Percentiles rank a stretch among this genome's conserved stretches.
Conservation (phyloP, 768 basidiomycete genomes). For the Chlorophyllum brunneum region DNA sequence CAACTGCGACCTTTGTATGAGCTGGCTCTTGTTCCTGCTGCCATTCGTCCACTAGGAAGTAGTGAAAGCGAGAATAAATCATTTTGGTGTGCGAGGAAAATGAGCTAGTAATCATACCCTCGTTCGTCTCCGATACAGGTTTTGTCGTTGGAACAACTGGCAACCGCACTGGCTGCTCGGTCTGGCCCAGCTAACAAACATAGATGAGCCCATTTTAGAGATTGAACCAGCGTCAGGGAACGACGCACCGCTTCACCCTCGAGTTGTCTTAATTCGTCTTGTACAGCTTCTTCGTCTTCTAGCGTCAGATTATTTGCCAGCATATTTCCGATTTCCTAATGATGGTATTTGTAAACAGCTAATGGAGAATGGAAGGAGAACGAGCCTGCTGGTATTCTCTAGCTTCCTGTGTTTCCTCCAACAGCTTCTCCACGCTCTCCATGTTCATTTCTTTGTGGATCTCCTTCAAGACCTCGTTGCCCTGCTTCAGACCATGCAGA, state of each 20-base stretch:
- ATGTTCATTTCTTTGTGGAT: slow-evolving; percentile 92
- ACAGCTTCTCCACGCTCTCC: slow-evolving; percentile 88
- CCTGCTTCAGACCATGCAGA: slow-evolving; percentile 88
- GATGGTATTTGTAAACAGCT: background rate
- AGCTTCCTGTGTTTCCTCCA: slow-evolving; percentile 92
- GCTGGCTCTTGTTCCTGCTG: slow-evolving; percentile 15
- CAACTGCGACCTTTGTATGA: slow-evolving; percentile 27
- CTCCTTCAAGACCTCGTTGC: slow-evolving; percentile 89
- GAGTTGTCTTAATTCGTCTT: slow-evolving; percentile 71
- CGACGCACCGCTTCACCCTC: slow-evolving; percentile 58
- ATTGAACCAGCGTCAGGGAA: background rate
- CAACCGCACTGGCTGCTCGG: slow-evolving; percentile 32
- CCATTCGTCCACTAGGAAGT: no score
- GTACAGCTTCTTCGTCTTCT: slow-evolving; percentile 94
- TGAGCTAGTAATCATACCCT: slow-evolving; percentile 26
- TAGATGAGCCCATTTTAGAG: slow-evolving; percentile 13
- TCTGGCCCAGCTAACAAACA: slow-evolving; percentile 26
- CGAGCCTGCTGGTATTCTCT: slow-evolving; percentile 85
- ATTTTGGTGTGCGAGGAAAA: background rate
- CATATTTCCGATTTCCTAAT: slow-evolving; percentile 88
- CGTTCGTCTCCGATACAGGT: slow-evolving; percentile 28
- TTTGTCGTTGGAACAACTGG: slow-evolving; percentile 51
- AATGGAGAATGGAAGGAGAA: background rate
- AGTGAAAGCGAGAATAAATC: no score
- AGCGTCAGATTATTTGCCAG: slow-evolving; percentile 75